Evolutionary conservation across 257 asterid genomes (phyloP).

Genomic region (Pogostemon cablin): DNA sequence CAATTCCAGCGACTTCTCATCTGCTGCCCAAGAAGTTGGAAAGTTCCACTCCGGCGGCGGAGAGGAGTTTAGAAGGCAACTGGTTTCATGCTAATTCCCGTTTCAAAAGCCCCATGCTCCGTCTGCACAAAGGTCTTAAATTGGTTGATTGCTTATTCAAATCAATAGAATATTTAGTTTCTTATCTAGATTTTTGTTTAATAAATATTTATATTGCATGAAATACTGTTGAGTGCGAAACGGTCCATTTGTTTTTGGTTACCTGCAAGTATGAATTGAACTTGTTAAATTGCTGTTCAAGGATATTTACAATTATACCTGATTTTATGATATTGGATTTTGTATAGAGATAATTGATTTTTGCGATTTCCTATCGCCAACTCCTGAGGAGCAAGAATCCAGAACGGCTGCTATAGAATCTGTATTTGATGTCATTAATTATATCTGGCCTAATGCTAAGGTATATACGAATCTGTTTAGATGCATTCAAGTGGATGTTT

Average conservation of each 20-base stretch:
- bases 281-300: neutral
- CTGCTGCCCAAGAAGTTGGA: constrained; percentile 31
- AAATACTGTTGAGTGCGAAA: neutral
- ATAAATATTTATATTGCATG: constrained; percentile 19
- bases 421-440: constrained; percentile 73
- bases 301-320: constrained; percentile 39
- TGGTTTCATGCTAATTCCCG: constrained; percentile 86
- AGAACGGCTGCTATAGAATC: constrained; percentile 78
- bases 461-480: constrained; percentile 38
- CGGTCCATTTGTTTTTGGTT: constrained; percentile 11
- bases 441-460: constrained; percentile 92
- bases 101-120: constrained; percentile 85
- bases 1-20: constrained; percentile 25
- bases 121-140: constrained; percentile 80
- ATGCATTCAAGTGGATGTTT: neutral
- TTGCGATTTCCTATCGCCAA: constrained; percentile 89
- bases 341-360: constrained; percentile 90
- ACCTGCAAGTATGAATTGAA: neutral
- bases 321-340: constrained; percentile 34
- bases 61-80: constrained; percentile 70
- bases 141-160: neutral
- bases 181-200: constrained; percentile 3
- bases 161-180: neutral
- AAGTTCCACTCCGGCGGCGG: constrained; percentile 37
- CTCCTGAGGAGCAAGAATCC: constrained; percentile 74